Evolutionary conservation across 768 basidiomycete species (phyloP).

Genomic region (Cubamyces lactineus): DNA sequence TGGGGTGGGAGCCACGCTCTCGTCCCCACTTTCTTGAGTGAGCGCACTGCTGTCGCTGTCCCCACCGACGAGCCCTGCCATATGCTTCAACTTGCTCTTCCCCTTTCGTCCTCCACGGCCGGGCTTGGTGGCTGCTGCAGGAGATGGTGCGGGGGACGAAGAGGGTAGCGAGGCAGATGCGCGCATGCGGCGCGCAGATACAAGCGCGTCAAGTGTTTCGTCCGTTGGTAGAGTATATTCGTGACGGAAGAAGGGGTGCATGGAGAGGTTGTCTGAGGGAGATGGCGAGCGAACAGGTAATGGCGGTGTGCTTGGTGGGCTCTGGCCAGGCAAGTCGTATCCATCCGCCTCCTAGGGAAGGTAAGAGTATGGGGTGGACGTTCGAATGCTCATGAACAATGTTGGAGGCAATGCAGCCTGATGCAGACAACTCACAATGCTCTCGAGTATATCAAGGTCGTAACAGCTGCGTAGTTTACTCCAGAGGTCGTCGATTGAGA

Average conservation of each 20-base stretch:
- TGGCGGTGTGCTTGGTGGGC: conserved; percentile 17
- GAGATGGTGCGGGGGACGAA: conserved; percentile 54
- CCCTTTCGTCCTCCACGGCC: conserved; percentile 48
- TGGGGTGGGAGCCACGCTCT: conserved; percentile 60
- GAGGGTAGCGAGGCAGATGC: conserved; percentile 66
- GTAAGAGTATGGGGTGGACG: neutral
- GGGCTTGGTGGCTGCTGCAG: conserved; percentile 35
- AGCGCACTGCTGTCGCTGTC: conserved; percentile 86
- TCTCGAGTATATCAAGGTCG: conserved; percentile 75
- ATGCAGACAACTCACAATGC: conserved; percentile 47
- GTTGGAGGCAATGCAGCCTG: neutral
- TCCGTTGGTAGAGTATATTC: conserved; percentile 70
- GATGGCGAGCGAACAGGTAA: conserved; percentile 64
- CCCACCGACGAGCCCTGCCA: conserved; percentile 77
- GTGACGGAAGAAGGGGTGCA: conserved; percentile 73
- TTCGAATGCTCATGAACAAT: neutral
- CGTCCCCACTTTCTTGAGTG: conserved; percentile 83
- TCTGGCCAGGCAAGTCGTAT: conserved; percentile 35
- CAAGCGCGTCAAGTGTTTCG: conserved; percentile 58
- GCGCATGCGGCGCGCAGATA: conserved; percentile 65
- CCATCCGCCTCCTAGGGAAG: conserved; percentile 46
- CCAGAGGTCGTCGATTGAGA: conserved; percentile 73
- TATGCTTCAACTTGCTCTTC: conserved; percentile 48
- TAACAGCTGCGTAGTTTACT: conserved; percentile 72
- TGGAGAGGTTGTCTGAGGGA: conserved; percentile 66